Conservation (phyloP, 1,284 basidiomycete genomes). For the Wallemia hederae region DNA sequence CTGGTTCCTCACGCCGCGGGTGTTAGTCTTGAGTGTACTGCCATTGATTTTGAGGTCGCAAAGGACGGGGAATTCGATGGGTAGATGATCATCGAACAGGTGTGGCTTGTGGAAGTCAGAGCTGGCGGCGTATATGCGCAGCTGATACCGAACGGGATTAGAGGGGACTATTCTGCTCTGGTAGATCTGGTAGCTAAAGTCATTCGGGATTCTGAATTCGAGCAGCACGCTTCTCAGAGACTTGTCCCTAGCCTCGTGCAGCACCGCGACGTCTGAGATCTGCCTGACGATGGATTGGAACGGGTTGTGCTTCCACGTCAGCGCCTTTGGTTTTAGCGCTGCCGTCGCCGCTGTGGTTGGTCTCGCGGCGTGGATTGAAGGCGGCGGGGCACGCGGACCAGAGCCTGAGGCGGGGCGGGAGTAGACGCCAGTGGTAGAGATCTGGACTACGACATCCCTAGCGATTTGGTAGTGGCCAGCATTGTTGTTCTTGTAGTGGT, state of each 20-base stretch:
- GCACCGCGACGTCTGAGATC: not conserved
- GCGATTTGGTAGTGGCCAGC: not conserved
- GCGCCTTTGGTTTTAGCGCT: not conserved
- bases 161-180: not conserved
- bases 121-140: not conserved
- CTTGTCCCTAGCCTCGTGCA: not conserved
- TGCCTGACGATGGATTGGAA: not conserved
- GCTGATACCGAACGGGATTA: not conserved
- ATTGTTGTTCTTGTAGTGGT: not conserved
- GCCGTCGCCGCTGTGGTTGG: not conserved
- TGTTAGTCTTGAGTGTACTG: constrained; percentile 35
- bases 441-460: not conserved
- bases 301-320: not conserved
- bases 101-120: constrained; percentile 16
- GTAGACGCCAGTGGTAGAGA: not conserved
- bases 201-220: not conserved
- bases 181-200: not conserved
- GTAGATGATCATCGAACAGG: constrained; percentile 16
- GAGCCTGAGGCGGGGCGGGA: not conserved
- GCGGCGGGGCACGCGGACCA: not conserved
- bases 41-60: constrained; percentile 70
- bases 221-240: not conserved
- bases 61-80: constrained; percentile 67
- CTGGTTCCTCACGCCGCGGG: constrained; percentile 82
- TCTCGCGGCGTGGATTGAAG: not conserved